Percentiles rank a stretch among this genome's conserved stretches.
Evolutionary conservation across 2,329 filamentous ascomycete genomes (phyloP).

Genomic region (Penicillium oxalicum): DNA sequence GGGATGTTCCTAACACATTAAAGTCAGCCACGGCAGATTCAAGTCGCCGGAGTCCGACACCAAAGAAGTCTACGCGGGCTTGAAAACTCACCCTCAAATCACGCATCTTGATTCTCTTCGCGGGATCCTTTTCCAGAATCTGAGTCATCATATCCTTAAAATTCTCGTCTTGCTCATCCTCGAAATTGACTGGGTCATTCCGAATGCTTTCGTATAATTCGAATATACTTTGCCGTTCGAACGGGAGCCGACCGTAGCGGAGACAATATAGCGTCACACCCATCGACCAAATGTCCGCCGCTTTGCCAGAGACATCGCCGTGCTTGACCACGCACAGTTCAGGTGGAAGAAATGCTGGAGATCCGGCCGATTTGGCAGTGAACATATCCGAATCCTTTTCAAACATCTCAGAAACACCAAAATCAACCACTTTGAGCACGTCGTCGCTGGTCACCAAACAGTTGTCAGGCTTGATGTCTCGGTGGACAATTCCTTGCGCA

Average conservation of each 20-base stretch:
- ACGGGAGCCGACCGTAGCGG: conserved; percentile 81
- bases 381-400: conserved; percentile 82
- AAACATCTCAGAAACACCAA: conserved; percentile 99
- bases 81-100: conserved; percentile 64
- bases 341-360: conserved; percentile 87
- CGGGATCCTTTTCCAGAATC: conserved; percentile 78
- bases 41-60: not conserved
- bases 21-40: conserved; percentile 5
- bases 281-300: conserved; percentile 98
- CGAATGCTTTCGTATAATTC: conserved; percentile 89
- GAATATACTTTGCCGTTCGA: conserved; percentile 69
- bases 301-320: conserved; percentile 78
- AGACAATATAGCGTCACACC: conserved; percentile 91
- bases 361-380: conserved; percentile 87
- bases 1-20: conserved; percentile 63
- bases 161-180: conserved; percentile 57
- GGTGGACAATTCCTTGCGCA: conserved; percentile 87
- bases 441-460: conserved; percentile 83
- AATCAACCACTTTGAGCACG: conserved; percentile 94
- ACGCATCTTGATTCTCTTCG: conserved; percentile 74
- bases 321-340: conserved; percentile 85
- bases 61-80: too few species aligned
- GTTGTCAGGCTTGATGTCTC: conserved; percentile 98
- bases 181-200: conserved; percentile 58
- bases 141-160: conserved; percentile 69